Evolutionary conservation across 176 grass and related monocot genomes (phyloP).

Genomic region (Juncus inflexus): DNA sequence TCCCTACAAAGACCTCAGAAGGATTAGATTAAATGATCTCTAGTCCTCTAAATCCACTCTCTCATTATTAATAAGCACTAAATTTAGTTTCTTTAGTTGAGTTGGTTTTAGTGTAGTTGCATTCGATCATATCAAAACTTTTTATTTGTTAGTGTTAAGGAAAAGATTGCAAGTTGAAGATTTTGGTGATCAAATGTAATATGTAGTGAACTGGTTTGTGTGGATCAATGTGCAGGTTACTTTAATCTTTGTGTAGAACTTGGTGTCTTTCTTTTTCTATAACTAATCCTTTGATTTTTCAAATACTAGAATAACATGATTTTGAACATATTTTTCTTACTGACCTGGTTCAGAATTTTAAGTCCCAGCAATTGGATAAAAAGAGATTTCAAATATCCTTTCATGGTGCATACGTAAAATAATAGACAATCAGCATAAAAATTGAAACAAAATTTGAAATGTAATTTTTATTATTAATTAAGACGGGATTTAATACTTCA

Average conservation of each 20-base stretch:
- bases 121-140: neutral
- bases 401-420: too few species aligned
- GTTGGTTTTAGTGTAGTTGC: conserved; percentile 16
- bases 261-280: neutral
- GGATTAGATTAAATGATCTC: conserved; percentile 30
- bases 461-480: too few species aligned
- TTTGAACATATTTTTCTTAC: too few species aligned
- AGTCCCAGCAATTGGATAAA: too few species aligned
- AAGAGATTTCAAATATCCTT: too few species aligned
- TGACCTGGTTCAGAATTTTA: too few species aligned
- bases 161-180: neutral
- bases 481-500: too few species aligned
- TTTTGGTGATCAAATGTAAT: conserved; percentile 29
- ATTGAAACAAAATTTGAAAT: too few species aligned
- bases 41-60: neutral
- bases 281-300: too few species aligned
- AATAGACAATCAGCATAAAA: too few species aligned
- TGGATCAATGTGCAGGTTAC: neutral
- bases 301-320: too few species aligned
- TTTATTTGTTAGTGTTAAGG: neutral
- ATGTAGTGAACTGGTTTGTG: neutral
- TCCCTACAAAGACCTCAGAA: conserved; percentile 60
- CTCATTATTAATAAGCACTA: neutral
- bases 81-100: neutral
- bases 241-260: conserved; percentile 4